phyloP scores from a whole-genome alignment of 352 stramenopile genomes.

The Chrysophaeum taylorii region DNA sequence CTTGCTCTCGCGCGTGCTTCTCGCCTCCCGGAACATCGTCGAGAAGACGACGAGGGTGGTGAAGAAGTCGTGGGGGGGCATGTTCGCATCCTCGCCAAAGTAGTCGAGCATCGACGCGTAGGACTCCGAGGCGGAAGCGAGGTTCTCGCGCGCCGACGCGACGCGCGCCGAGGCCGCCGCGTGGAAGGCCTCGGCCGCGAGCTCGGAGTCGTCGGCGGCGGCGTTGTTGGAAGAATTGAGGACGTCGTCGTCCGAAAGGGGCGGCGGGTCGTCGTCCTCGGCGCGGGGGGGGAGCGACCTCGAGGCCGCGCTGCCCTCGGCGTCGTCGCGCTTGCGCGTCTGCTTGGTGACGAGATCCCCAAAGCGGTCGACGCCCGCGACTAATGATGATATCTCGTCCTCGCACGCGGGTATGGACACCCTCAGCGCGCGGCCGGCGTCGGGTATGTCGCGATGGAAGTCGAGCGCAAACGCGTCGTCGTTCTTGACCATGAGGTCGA shows the following conservation, averaged over 20 bases:
- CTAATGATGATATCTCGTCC: background rate
- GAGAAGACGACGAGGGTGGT: constrained; percentile 35
- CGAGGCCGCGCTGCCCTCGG: background rate
- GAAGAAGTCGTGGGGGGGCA: constrained; percentile 33
- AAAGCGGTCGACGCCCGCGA: background rate
- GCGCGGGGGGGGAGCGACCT: background rate
- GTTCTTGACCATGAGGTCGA: constrained; percentile 35
- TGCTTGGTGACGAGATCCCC: too few species aligned
- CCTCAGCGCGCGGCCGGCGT: background rate
- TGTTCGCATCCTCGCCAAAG: constrained; percentile 30
- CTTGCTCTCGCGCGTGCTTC: background rate
- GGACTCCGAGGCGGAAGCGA: constrained; percentile 21
- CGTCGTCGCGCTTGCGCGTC: too few species aligned
- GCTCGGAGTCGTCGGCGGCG: background rate
- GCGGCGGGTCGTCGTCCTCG: background rate
- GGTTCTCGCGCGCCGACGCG: constrained; percentile 18
- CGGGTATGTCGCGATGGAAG: constrained; percentile 17
- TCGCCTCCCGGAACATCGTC: constrained; percentile 32
- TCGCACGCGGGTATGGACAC: background rate
- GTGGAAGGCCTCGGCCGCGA: background rate
- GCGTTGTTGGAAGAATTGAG: too few species aligned
- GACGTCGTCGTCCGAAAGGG: constrained; percentile 2
- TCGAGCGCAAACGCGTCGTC: constrained; percentile 19
- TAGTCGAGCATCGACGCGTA: constrained; percentile 30
- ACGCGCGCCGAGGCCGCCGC: constrained; percentile 23